Conservation (phyloP, 345 rosid genomes). For the Salix viminalis region DNA sequence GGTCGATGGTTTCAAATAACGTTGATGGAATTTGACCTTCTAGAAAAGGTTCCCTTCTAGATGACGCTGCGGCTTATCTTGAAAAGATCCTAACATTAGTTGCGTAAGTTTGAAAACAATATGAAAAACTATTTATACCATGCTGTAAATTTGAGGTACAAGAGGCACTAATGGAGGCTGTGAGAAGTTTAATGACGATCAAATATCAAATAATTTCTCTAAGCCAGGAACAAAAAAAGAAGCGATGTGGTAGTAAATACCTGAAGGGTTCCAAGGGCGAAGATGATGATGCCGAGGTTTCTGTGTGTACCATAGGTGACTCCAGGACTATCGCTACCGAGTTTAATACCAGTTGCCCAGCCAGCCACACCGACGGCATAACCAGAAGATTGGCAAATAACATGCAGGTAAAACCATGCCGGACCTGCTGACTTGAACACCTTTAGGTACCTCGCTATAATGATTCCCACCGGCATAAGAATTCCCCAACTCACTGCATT, state of each 20-base stretch:
- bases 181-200: neutral
- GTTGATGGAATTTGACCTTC: neutral
- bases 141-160: neutral
- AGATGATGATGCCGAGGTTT: conserved; percentile 63
- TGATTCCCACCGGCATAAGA: conserved; percentile 69
- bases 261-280: conserved; percentile 75
- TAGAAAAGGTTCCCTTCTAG: neutral
- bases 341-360: conserved; percentile 78
- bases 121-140: neutral
- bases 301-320: conserved; percentile 46
- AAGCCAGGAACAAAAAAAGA: neutral
- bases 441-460: conserved; percentile 74
- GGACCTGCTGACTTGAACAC: conserved; percentile 73
- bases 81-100: neutral
- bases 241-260: no score
- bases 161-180: no score
- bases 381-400: conserved; percentile 65
- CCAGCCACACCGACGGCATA: conserved; percentile 76
- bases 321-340: conserved; percentile 53
- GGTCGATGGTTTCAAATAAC: neutral
- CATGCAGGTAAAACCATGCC: conserved; percentile 87
- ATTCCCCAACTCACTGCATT: conserved; percentile 90
- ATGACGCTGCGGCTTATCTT: neutral
- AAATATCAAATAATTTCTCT: neutral
- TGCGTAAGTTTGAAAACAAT: neutral